Evolutionary conservation across 257 asterid genomes (phyloP), one percentile per base, ranked within the genome.

Genomic region (Scutellaria minor): DNA sequence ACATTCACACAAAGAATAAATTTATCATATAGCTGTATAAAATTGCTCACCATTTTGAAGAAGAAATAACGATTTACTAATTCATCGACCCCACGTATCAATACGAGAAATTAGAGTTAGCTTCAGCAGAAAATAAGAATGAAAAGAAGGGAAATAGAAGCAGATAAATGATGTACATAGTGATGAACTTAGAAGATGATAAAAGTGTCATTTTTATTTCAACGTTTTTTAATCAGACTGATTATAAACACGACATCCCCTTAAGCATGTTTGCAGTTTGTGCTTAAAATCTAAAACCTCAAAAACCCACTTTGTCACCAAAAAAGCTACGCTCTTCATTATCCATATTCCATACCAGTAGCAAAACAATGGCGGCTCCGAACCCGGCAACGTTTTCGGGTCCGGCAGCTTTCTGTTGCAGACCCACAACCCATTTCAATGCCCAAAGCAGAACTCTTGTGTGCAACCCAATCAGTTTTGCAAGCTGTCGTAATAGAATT

Each of bases 331-430:
- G 42, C 46, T 37, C 18, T 14, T 35, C 7, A 5, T 65, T 57
- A 70, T 75, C 80, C 74, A 22, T 44, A 48, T 31, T 31, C 37
- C 2, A 64, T n/a, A 20, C 47, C 8, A 55, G 58, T 10, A 2
- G 40, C 61, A 44, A 6, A 70, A 37, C 64, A 20, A 79, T 60
- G 79, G 72, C 77, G 88, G 81, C 84, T 40, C 64, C 80, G 42
- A 78, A n/a, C 35, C 79, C 88, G 12, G 78, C 83, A 45, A 57
- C 61, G 10, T 18, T 76, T 1, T 67, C 78, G 50, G 84, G 78
- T 27, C 40, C 72, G 58, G 13, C 77, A 20, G 42, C 56, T 50
- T 59, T 68, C 48, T 77, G 79, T 59, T 50, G 80, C 65, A 62
- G 78, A 1, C 74, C 79, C 61, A 14, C 59, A 20, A 58, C 67